phyloP scores from a whole-genome alignment of 305 asterid species.

The Fraxinus nigra region DNA sequence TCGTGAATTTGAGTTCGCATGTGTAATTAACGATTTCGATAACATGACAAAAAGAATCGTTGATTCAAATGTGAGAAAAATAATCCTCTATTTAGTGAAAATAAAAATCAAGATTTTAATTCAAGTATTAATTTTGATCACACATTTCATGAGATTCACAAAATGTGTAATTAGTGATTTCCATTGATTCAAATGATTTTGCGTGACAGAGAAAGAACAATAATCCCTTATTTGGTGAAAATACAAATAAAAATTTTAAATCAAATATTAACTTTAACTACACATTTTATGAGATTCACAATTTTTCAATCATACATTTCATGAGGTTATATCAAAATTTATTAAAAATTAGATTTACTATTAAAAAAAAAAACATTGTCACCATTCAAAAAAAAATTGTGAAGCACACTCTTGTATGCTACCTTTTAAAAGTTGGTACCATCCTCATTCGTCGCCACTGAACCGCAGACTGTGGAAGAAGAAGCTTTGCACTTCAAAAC shows the following conservation, averaged over 20 bases:
- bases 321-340: too few relatives aligned
- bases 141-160: too few relatives aligned
- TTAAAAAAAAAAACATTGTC: not conserved
- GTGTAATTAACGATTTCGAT: not conserved
- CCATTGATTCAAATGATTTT: too few relatives aligned
- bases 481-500: constrained; percentile 28
- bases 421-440: not conserved
- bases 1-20: not conserved
- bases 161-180: too few relatives aligned
- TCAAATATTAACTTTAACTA: too few relatives aligned
- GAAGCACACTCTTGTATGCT: not conserved
- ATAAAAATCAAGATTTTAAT: too few relatives aligned
- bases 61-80: not conserved
- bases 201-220: too few relatives aligned
- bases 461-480: constrained; percentile 44
- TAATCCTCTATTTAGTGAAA: not conserved
- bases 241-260: too few relatives aligned
- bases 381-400: not conserved
- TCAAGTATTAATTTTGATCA: too few relatives aligned
- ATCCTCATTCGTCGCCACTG: not conserved
- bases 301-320: too few relatives aligned
- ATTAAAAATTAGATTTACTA: not conserved
- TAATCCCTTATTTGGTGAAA: too few relatives aligned
- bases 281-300: not conserved
- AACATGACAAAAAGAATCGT: not conserved